Conservation (phyloP, 208 protist species). For the Histomonas meleagridis region DNA sequence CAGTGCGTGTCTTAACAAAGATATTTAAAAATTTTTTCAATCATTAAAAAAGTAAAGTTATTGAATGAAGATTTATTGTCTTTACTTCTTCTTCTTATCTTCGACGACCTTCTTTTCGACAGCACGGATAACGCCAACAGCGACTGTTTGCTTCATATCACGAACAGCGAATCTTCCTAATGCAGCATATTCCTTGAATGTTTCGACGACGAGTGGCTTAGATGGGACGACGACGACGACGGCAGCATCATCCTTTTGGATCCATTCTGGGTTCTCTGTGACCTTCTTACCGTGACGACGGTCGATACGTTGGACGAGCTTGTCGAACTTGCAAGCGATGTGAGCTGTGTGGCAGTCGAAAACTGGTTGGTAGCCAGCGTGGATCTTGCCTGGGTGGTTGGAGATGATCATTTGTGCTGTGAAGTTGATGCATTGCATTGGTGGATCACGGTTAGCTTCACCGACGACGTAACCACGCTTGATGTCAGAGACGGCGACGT, state of each 20-base stretch:
- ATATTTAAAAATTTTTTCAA: too few relatives aligned
- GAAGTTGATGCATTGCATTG: background rate
- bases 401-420: background rate
- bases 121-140: conserved; percentile 49
- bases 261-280: conserved; percentile 43
- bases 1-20: too few relatives aligned
- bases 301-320: conserved; percentile 47
- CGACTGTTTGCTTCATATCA: conserved; percentile 53
- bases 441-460: background rate
- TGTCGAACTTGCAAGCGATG: conserved; percentile 50
- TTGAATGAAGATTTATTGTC: too few relatives aligned
- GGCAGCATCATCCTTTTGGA: conserved; percentile 45
- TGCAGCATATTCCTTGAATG: conserved; percentile 47
- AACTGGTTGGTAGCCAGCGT: conserved; percentile 49
- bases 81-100: background rate
- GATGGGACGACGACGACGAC: conserved; percentile 43
- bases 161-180: conserved; percentile 54
- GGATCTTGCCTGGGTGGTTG: conserved; percentile 51
- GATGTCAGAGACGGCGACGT: conserved; percentile 48
- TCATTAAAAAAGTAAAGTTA: too few relatives aligned
- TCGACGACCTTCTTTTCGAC: background rate
- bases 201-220: conserved; percentile 50
- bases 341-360: conserved; percentile 54
- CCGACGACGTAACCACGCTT: background rate
- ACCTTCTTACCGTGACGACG: conserved; percentile 42